Percentiles rank a stretch among this genome's conserved stretches.
Conservation (phyloP, 768 basidiomycete genomes). For the Leccinum subgranulosum region DNA sequence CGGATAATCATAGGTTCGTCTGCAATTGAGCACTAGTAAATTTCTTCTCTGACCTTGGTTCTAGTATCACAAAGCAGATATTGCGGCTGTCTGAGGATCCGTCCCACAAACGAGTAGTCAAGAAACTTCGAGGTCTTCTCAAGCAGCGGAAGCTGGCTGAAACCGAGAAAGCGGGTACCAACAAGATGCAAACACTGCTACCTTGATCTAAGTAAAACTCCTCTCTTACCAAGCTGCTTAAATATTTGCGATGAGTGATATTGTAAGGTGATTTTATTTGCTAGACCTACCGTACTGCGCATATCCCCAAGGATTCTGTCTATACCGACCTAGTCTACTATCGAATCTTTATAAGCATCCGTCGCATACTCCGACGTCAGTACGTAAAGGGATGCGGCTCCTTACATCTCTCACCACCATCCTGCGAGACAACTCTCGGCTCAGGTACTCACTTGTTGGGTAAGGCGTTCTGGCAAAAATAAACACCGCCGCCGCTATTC, state of each 20-base stretch:
- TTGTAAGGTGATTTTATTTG: constrained; percentile 9
- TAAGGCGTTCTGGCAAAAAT: constrained; percentile 18
- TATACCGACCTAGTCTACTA: neutral
- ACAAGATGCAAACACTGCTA: constrained; percentile 2
- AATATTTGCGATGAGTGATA: constrained; percentile 7
- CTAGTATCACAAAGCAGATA: constrained; percentile 44
- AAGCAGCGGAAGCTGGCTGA: constrained; percentile 31
- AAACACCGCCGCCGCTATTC: constrained; percentile 13
- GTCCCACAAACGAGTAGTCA: constrained; percentile 32
- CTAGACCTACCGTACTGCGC: constrained; percentile 10
- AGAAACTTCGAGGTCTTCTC: constrained; percentile 38
- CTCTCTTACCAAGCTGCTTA: neutral
- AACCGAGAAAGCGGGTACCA: neutral
- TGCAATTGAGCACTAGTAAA: neutral
- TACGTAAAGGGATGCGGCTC: constrained; percentile 27
- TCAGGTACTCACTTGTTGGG: constrained; percentile 14
- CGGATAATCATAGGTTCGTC: constrained; percentile 55
- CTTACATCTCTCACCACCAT: constrained; percentile 24
- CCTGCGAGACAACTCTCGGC: constrained; percentile 13
- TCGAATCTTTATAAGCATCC: neutral
- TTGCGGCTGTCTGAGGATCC: constrained; percentile 42
- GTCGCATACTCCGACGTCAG: constrained; percentile 14
- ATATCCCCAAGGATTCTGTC: neutral
- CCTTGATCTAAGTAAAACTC: neutral
- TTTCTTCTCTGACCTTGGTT: constrained; percentile 7